Evolutionary conservation across 495 filamentous ascomycete species (phyloP), one percentile per base, ranked within the genome.

Genomic region (Trichoderma asperelloides): DNA sequence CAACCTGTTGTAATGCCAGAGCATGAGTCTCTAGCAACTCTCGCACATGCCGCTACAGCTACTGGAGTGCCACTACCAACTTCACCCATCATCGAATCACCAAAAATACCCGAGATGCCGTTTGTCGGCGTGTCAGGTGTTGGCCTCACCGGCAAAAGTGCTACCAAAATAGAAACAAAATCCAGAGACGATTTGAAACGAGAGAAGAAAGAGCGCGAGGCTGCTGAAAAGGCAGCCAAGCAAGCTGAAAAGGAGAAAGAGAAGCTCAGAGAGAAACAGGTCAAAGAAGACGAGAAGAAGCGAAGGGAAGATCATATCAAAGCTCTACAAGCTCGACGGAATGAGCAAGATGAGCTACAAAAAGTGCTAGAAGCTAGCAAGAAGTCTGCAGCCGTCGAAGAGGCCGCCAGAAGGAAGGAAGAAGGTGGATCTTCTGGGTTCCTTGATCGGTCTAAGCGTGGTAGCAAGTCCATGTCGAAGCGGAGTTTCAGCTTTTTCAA

Each of bases 161-260:
- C 70, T 57, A 69, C 78, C 37, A 79, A 77, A 43, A 77, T 71
- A 66, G 79, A 79, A 41, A 64, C 70, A 18, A 76, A 81, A 72
- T 78, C 79, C 30, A 88, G 83, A 71, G 83, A 82, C 30, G 81
- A 84, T 62, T 82, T 82, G 70, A 82, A 80, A 47, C 72, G 75
- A 2, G 82, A 82, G 62, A 86, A 85, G 77, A 82, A 81, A 70
- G 81, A 79, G 74, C 69, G 69, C 13, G 82, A 81, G 51, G 78
- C 84, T 27, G 87, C 84, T 67, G 87, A 89, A 67, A 89, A 89
- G 70, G 88, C 87, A 62, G 79, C 81, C 9, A 89, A 86, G 67
- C 84, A 83, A 25, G 85, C 86, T 25, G 87, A 88, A 28, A 93
- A 89, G 70, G 88, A 89, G 45, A 81, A 79, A 66, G 82, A 86